Base-by-base conservation (phyloP, 139 green algal genomes). In the Edaphochlamys debaryana region DNA sequence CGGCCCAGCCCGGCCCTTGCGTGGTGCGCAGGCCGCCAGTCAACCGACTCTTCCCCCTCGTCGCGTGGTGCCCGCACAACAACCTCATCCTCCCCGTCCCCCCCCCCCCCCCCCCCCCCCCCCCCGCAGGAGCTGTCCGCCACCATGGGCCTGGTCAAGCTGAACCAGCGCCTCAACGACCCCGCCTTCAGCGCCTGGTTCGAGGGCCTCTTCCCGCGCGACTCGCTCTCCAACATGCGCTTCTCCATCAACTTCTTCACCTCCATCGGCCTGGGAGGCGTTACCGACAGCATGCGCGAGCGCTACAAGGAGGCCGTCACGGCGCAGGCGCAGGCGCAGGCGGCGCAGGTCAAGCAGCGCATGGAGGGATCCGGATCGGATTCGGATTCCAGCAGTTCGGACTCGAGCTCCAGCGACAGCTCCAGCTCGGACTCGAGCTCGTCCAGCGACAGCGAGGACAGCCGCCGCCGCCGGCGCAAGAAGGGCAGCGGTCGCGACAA, bases 231-330 rank as follows among this genome's bases (percentile, higher is more conserved):
- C 63, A 96, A 99, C 93, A 96, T 98, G 92, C 92, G 98, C 75
- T 99, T 99, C 91, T 80, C 94, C 87, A 99, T 99, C 94, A 99
- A 99, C 92, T 99, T 99, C 90, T 99, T 99, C 93, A 99, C 97
- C 29, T 98, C 94, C 54, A 99, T 99, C 85, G 97, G 97, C 37
- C 94, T 99, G 72, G 97, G 97, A 32, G 96, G 95, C 56, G 89
- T 99, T 29, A 99, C 98, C 4, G 97, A 99, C 82, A 73, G 79
- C 63, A 94, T 98, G 93, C 95, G 97, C 58, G 95, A 96, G 69
- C 32, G 80, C 22, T 91, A 93, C 64, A 90, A 90, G 38, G 87
- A 93, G 50, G 88, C 94, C 69, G 89, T 90, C 0, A 87, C 87
- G 64, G 84, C 88, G 3, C 56, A 87, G 66, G 82, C 86, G 20